Evolutionary conservation across 1,139 yeast genomes (phyloP).

Genomic region (Pichia inconspicua): DNA sequence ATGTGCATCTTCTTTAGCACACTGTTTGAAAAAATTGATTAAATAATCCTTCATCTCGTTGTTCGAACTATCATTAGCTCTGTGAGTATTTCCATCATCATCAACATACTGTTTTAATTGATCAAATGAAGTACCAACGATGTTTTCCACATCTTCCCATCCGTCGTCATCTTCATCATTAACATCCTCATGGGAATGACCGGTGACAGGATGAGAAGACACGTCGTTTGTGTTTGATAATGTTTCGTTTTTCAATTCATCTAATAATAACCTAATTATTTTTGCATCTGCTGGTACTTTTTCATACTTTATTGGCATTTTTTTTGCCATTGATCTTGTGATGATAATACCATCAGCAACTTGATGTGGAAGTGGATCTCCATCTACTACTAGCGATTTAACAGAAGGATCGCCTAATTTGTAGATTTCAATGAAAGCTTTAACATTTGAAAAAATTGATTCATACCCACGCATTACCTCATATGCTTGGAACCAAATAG

Average conservation of each 20-base stretch:
- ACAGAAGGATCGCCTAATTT: slow-evolving; percentile 50
- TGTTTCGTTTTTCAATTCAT: slow-evolving; percentile 60
- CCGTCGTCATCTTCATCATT: slow-evolving; percentile 48
- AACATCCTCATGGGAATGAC: slow-evolving; percentile 22
- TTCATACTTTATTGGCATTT: slow-evolving; percentile 56
- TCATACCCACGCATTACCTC: slow-evolving; percentile 76
- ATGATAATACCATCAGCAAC: slow-evolving; percentile 50
- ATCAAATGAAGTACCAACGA: slow-evolving; percentile 54
- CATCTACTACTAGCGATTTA: slow-evolving; percentile 53
- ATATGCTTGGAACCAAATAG: slow-evolving; percentile 78
- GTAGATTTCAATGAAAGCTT: slow-evolving; percentile 63
- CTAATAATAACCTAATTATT: slow-evolving; percentile 60
- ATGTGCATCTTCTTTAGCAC: slow-evolving; percentile 46
- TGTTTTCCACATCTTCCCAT: slow-evolving; percentile 77
- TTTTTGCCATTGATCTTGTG: slow-evolving; percentile 76
- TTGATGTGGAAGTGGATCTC: slow-evolving; percentile 60
- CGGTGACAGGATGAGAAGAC: slow-evolving; percentile 25
- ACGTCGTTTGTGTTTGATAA: slow-evolving; percentile 33
- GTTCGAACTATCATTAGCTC: slow-evolving; percentile 20
- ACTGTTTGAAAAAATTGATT: slow-evolving; percentile 55
- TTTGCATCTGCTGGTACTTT: slow-evolving; percentile 64
- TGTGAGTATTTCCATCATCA: slow-evolving; percentile 24
- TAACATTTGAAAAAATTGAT: slow-evolving; percentile 59
- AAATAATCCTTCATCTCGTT: slow-evolving; percentile 39
- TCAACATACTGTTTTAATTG: slow-evolving; percentile 47